Evolutionary conservation across 2,329 filamentous ascomycete species (phyloP).

Genomic region (Sarocladiaceae sp.): DNA sequence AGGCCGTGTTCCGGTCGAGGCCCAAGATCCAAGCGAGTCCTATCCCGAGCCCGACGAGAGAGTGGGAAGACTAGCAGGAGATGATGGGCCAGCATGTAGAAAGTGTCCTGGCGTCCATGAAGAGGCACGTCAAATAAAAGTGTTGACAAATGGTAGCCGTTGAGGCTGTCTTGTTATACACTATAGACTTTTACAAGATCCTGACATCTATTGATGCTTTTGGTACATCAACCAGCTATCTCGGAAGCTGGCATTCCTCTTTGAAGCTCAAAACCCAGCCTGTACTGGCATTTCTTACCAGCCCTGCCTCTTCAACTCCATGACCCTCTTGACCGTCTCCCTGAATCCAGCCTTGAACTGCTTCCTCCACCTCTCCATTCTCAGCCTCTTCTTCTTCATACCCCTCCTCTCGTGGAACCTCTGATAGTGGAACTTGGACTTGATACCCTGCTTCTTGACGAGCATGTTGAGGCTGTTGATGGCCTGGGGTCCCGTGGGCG

Average conservation of each 20-base stretch:
- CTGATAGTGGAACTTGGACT: slow-evolving; percentile 49
- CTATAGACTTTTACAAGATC: too few species aligned
- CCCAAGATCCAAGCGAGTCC: slow-evolving; percentile 77
- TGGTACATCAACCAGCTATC: too few species aligned
- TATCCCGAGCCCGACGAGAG: slow-evolving; percentile 40
- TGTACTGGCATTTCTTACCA: slow-evolving; percentile 49
- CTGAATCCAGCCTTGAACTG: slow-evolving; percentile 66
- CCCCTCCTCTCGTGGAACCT: slow-evolving; percentile 70
- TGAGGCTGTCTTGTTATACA: too few species aligned
- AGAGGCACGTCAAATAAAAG: too few species aligned
- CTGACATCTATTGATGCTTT: too few species aligned
- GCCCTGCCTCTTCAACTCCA: slow-evolving; percentile 67
- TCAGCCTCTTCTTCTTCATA: slow-evolving; percentile 69
- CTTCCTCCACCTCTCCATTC: slow-evolving; percentile 60
- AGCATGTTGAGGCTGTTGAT: slow-evolving; percentile 35
- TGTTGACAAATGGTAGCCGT: too few species aligned
- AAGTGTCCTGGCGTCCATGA: too few species aligned
- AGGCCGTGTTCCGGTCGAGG: slow-evolving; percentile 77
- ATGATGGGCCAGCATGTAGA: slow-evolving; percentile 12
- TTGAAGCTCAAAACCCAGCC: background rate
- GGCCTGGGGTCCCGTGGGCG: slow-evolving; percentile 36
- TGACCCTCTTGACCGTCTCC: slow-evolving; percentile 56
- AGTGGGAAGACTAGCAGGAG: slow-evolving; percentile 23
- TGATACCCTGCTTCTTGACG: slow-evolving; percentile 49
- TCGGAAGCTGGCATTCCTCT: too few species aligned